These are phyloP conservation scores for Ceraceosorus bombacis DNA, from an alignment of 1,284 basidiomycete genomes.

Conservation along the genomic window DNA sequence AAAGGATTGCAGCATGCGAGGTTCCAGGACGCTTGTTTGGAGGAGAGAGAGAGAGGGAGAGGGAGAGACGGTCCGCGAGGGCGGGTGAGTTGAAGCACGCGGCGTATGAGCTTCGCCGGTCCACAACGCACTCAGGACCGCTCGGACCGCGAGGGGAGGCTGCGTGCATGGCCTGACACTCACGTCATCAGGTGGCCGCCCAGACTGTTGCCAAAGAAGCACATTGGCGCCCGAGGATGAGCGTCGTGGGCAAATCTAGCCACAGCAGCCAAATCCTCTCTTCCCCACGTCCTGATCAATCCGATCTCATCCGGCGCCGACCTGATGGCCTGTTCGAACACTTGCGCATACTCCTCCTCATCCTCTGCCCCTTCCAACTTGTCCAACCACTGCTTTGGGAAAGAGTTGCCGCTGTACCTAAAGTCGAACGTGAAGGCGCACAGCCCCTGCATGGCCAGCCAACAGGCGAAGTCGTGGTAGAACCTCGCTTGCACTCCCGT, in stretches of 20 bases:
- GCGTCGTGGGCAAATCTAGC: conserved; percentile 20
- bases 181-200: conserved; percentile 31
- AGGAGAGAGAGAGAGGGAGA: background rate
- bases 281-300: conserved; percentile 32
- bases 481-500: conserved; percentile 34
- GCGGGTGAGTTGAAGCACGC: too few relatives aligned
- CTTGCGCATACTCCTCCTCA: conserved; percentile 19
- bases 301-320: conserved; percentile 21
- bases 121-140: too few relatives aligned
- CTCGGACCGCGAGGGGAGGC: too few relatives aligned
- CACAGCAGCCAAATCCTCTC: conserved; percentile 28
- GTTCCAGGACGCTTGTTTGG: background rate
- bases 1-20: background rate
- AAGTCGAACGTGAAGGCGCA: conserved; percentile 36
- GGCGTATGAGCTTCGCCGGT: too few relatives aligned
- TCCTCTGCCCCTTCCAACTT: conserved; percentile 18
- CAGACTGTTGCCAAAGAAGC: conserved; percentile 28
- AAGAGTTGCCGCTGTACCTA: conserved; percentile 27
- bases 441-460: conserved; percentile 27
- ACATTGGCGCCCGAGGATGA: conserved; percentile 20
- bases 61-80: conserved; percentile 18
- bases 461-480: conserved; percentile 30
- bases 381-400: conserved; percentile 21
- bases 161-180: background rate
- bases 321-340: conserved; percentile 23